These are phyloP conservation scores for Globisporangium sylvaticum DNA, from an alignment of 352 stramenopile species.

Conservation along the genomic window DNA sequence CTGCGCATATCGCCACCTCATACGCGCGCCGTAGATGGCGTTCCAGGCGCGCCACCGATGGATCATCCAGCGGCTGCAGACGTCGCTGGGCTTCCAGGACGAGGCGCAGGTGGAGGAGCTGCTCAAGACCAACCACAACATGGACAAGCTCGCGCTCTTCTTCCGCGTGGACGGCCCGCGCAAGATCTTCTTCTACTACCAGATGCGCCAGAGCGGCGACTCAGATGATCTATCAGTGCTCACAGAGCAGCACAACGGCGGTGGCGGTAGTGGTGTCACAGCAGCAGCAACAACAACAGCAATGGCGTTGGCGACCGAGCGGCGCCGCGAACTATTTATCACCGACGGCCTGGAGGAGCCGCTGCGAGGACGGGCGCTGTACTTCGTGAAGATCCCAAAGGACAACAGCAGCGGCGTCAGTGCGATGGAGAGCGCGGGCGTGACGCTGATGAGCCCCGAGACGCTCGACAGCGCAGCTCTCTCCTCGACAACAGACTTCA, in stretches of 20 bases:
- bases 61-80: constrained; percentile 81
- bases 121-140: constrained; percentile 74
- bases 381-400: constrained; percentile 64
- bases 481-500: neutral
- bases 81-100: constrained; percentile 65
- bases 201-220: constrained; percentile 26
- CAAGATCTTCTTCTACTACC: constrained; percentile 84
- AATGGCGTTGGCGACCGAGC: constrained; percentile 14
- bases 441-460: constrained; percentile 8
- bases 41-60: constrained; percentile 84
- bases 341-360: constrained; percentile 73
- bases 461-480: constrained; percentile 13
- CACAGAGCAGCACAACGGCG: neutral
- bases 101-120: constrained; percentile 77
- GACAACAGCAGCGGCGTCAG: neutral
- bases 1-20: neutral
- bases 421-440: neutral
- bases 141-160: constrained; percentile 70
- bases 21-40: constrained; percentile 37
- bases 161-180: constrained; percentile 61
- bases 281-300: neutral
- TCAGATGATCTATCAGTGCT: constrained; percentile 8
- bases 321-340: constrained; percentile 70
- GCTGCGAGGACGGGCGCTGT: constrained; percentile 62
- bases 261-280: neutral